A percentile compares a stretch with the other conserved stretches of the same genome.
Evolutionary conservation across 176 grass and related monocot genomes (phyloP).

Genomic region (Chrysopogon serrulatus): DNA sequence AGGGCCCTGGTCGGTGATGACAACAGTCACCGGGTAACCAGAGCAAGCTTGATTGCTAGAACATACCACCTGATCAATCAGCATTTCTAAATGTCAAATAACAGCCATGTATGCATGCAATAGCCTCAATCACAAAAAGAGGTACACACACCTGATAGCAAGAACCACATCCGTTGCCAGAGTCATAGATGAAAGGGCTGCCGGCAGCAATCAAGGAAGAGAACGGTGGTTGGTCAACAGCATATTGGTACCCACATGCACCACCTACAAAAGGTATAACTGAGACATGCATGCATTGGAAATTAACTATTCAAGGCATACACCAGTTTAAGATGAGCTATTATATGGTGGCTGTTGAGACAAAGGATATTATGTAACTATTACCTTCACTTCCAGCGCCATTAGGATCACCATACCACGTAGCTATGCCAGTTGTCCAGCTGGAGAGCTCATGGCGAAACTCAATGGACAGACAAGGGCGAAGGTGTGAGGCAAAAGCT

Average conservation of each 20-base stretch:
- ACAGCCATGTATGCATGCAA: background rate
- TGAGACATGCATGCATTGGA: background rate
- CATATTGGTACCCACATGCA: conserved; percentile 73
- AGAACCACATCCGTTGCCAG: conserved; percentile 68
- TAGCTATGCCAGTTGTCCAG: conserved; percentile 54
- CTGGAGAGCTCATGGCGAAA: conserved; percentile 37
- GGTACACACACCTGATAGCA: conserved; percentile 55
- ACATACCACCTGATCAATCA: conserved; percentile 54
- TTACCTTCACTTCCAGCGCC: conserved; percentile 78
- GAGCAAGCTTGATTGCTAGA: conserved; percentile 64
- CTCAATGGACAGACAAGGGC: conserved; percentile 11
- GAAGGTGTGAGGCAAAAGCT: conserved; percentile 5
- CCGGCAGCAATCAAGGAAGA: conserved; percentile 79
- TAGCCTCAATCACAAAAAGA: background rate
- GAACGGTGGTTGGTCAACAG: conserved; percentile 64
- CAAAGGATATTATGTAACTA: background rate
- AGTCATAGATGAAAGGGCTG: conserved; percentile 66
- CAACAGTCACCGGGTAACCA: conserved; percentile 52
- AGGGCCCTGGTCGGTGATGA: conserved; percentile 68
- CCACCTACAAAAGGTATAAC: conserved; percentile 45
- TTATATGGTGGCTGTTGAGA: background rate
- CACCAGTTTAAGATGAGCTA: background rate
- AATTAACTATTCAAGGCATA: background rate
- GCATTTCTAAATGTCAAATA: conserved; percentile 19
- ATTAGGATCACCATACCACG: conserved; percentile 64